Conservation (phyloP, 495 filamentous ascomycete genomes). For the Aspergillus hancockii region DNA sequence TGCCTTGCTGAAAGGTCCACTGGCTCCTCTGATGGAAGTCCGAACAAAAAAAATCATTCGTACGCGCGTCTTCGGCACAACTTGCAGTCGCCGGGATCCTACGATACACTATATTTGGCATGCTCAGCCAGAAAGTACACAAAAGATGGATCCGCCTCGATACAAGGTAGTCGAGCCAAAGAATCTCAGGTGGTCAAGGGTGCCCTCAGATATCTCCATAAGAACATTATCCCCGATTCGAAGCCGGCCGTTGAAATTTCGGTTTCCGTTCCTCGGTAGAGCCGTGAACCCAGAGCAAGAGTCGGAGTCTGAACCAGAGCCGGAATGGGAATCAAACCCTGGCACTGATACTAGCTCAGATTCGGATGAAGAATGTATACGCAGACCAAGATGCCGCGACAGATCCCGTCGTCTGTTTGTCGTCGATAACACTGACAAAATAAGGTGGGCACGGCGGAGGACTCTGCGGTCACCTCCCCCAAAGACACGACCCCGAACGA, state of each 20-base stretch:
- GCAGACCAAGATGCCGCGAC: constrained; percentile 9
- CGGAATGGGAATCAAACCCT: neutral
- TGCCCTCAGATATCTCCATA: constrained; percentile 2
- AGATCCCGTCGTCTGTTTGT: constrained; percentile 18
- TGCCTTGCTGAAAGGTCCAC: constrained; percentile 13
- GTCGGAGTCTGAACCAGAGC: neutral
- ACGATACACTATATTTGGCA: constrained; percentile 17
- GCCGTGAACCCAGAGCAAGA: neutral
- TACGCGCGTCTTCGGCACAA: constrained; percentile 11
- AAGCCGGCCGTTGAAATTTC: constrained; percentile 17
- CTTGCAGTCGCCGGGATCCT: constrained; percentile 15
- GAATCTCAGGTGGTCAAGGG: constrained; percentile 8
- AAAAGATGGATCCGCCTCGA: constrained; percentile 6
- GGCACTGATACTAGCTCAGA: neutral
- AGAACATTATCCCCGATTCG: constrained; percentile 15
- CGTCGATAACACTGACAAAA: constrained; percentile 14
- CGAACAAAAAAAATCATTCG: constrained; percentile 23
- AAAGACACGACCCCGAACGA: constrained; percentile 11
- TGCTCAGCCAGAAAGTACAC: constrained; percentile 5
- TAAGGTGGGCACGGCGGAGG: neutral
- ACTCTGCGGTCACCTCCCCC: constrained; percentile 4
- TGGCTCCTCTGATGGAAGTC: constrained; percentile 21
- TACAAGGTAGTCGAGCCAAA: constrained; percentile 16
- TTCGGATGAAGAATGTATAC: neutral
- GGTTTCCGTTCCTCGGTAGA: constrained; percentile 18